phyloP scores from a whole-genome alignment of 768 basidiomycete species.

The Boletus reticuloceps region DNA sequence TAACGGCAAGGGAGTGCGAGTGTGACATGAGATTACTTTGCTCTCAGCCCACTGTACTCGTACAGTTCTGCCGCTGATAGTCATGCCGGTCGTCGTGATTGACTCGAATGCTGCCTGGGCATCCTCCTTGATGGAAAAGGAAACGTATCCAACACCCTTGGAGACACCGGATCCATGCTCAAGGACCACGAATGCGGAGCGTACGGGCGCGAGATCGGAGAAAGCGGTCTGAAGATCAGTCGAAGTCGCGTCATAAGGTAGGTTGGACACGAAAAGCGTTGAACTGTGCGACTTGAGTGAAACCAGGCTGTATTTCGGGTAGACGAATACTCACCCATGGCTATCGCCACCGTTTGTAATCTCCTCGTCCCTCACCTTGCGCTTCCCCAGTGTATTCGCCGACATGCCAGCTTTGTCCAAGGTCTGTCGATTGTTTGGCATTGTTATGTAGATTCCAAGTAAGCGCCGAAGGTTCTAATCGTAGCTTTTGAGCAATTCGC shows the following conservation, averaged over 20 bases:
- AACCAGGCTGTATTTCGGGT: background rate
- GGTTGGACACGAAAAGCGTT: slow-evolving; percentile 90
- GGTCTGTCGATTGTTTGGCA: slow-evolving; percentile 6
- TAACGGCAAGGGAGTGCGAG: background rate
- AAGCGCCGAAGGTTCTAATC: too few species aligned
- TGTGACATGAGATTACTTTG: slow-evolving; percentile 48
- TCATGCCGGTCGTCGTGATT: slow-evolving; percentile 62
- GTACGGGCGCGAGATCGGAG: slow-evolving; percentile 93
- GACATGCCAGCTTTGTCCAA: background rate
- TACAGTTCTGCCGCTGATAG: slow-evolving; percentile 64
- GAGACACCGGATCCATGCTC: slow-evolving; percentile 72
- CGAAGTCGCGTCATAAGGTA: slow-evolving; percentile 89
- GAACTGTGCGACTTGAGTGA: slow-evolving; percentile 42
- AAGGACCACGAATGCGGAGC: slow-evolving; percentile 89
- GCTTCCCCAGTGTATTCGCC: slow-evolving; percentile 24
- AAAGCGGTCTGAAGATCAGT: slow-evolving; percentile 90
- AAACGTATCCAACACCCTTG: slow-evolving; percentile 96
- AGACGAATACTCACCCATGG: slow-evolving; percentile 21
- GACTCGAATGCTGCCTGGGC: slow-evolving; percentile 71
- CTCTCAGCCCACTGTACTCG: slow-evolving; percentile 78
- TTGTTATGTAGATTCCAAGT: background rate
- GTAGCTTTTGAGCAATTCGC: too few species aligned
- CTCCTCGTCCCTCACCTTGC: slow-evolving; percentile 25
- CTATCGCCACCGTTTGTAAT: background rate
- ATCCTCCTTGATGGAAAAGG: slow-evolving; percentile 87